Evolutionary conservation across 2,329 filamentous ascomycete species (phyloP).

Genomic region (Pseudogymnoascus sp.): DNA sequence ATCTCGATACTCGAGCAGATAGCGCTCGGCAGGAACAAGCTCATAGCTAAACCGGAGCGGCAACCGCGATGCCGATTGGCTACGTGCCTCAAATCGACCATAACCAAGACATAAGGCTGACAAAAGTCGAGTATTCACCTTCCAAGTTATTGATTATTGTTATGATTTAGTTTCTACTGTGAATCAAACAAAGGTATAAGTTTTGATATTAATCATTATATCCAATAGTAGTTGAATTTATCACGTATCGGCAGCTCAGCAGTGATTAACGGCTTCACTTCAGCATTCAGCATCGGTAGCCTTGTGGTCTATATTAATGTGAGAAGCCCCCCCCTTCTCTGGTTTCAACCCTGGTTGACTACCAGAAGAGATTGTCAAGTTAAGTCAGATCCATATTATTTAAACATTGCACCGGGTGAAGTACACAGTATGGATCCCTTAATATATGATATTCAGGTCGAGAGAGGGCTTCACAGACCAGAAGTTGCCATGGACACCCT

Average conservation of each 20-base stretch:
- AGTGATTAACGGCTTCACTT: neutral
- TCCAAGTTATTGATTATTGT: neutral
- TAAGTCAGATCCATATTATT: neutral
- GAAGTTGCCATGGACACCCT: slow-evolving; percentile 41
- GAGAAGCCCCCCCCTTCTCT: neutral
- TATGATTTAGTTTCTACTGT: neutral
- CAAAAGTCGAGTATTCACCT: neutral
- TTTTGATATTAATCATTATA: neutral
- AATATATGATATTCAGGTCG: slow-evolving; percentile 2
- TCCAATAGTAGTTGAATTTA: neutral
- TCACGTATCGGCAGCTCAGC: neutral
- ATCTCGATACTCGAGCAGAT: neutral
- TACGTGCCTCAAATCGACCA: neutral
- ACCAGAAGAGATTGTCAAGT: neutral
- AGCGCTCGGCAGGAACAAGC: neutral
- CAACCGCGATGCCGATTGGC: neutral
- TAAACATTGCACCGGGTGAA: neutral
- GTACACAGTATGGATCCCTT: neutral
- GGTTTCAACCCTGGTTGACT: neutral
- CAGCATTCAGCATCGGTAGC: neutral
- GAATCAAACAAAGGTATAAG: neutral
- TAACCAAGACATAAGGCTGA: neutral
- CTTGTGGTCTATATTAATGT: neutral
- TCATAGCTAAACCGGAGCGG: neutral
- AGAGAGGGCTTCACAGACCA: neutral